A percentile compares a stretch with the other conserved stretches of the same genome.
Evolutionary conservation across 2,329 filamentous ascomycete species (phyloP).

Genomic region (Cordyceps farinosa): DNA sequence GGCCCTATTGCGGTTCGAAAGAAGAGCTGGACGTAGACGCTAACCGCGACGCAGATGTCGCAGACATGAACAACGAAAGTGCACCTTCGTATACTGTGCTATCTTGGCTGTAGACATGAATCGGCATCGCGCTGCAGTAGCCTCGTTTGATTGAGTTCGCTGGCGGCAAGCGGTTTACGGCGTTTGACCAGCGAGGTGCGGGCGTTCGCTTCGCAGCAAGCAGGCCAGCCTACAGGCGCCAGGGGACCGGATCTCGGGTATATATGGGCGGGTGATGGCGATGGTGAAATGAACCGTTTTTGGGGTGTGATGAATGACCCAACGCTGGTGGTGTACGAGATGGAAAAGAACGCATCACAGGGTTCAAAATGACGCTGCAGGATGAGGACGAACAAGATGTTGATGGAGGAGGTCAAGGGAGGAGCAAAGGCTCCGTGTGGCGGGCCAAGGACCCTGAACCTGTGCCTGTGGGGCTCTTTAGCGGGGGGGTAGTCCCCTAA

Average conservation of each 20-base stretch:
- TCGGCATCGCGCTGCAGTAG: neutral
- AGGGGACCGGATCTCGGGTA: neutral
- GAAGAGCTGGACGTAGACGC: neutral
- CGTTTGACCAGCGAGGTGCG: neutral
- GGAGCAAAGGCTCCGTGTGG: neutral
- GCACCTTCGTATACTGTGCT: neutral
- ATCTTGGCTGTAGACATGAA: neutral
- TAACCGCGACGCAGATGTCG: neutral
- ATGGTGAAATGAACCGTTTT: neutral
- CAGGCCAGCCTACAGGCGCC: neutral
- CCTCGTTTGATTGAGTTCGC: neutral
- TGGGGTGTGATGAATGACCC: neutral
- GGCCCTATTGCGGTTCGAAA: neutral
- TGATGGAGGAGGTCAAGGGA: neutral
- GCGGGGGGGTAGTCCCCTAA: slow-evolving; percentile 5
- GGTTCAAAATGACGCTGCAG: neutral
- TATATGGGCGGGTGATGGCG: neutral
- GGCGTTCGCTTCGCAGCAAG: neutral
- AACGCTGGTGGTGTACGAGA: neutral
- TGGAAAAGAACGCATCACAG: slow-evolving; percentile 2
- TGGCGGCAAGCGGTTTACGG: neutral
- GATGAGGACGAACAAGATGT: neutral
- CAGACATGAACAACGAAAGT: neutral
- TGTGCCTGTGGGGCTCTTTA: neutral
- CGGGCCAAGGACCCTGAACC: neutral